phyloP scores from a whole-genome alignment of 2,329 filamentous ascomycete species.

The Monilinia polystroma region DNA sequence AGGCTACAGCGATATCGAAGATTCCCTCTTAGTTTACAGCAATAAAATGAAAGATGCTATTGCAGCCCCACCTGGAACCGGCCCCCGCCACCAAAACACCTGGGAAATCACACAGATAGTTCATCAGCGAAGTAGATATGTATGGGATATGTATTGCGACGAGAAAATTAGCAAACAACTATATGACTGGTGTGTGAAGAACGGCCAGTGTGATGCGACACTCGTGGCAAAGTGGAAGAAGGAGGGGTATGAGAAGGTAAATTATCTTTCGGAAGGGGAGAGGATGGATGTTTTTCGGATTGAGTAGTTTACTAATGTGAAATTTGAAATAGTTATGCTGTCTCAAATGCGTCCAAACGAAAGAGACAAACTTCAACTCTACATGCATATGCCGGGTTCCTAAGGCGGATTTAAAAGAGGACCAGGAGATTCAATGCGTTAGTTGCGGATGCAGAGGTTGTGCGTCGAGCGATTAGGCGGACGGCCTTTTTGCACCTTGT shows the following conservation, averaged over 20 bases:
- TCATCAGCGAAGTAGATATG: conserved; percentile 87
- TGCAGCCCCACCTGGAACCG: conserved; percentile 79
- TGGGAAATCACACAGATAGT: conserved; percentile 99
- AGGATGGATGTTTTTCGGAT: neutral
- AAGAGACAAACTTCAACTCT: conserved; percentile 97
- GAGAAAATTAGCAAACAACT: conserved; percentile 89
- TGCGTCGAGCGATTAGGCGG: conserved; percentile 71
- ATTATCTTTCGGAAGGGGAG: conserved; percentile 29
- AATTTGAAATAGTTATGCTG: conserved; percentile 70
- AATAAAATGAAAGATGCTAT: conserved; percentile 97
- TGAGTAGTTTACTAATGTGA: conserved; percentile 7
- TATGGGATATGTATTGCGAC: conserved; percentile 97
- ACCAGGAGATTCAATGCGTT: conserved; percentile 88
- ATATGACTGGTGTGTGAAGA: conserved; percentile 97
- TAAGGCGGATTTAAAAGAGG: conserved; percentile 82
- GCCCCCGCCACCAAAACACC: conserved; percentile 80
- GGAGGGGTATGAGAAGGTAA: conserved; percentile 93
- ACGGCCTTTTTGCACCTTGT: neutral
- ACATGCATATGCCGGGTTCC: conserved; percentile 97
- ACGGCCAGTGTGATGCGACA: conserved; percentile 90
- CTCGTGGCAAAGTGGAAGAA: conserved; percentile 99
- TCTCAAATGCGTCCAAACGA: conserved; percentile 95
- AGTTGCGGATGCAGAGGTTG: conserved; percentile 93
- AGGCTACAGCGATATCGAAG: conserved; percentile 84
- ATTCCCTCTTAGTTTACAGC: conserved; percentile 78